Base-by-base conservation (phyloP, 75 land plant genomes). In the Pinus albicaulis region DNA sequence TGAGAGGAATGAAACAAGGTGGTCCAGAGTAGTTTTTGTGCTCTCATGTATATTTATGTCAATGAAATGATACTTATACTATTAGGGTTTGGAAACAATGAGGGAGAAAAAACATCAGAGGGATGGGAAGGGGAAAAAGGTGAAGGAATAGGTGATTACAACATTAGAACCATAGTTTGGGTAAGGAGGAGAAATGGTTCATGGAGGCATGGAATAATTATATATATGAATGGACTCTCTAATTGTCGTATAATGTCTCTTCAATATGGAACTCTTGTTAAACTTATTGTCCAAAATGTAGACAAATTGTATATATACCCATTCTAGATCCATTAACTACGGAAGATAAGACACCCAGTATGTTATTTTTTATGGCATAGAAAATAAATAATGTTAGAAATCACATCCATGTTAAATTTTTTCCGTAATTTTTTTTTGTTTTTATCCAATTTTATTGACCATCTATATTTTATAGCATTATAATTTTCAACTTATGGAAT, bases 191-290 rank as follows among this genome's bases (percentile, higher is more conserved):
- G 98, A 76, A 94, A 94, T 64, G 98, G 98, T 25, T 94, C 98
- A 5, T 92, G 95, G 98, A 92, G 98, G 98, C 98, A 92, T 4
- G 95, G 98, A 23, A 84, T 90, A 82, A 92, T 94, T 25, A 77
- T 94, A 23, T 89, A 86, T 19, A 73, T 82, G 2, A 87, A 88
- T 12, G 98, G 92, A 77, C 86, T 94, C 3, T 74, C 90, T 2
- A 81, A 77, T 1, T 85, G 92, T 23, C 89, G 88, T 79, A 72
- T 94, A 53, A 87, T 90, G 84, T 92, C 98, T 8, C 98, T 95
- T 34, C 79, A 95, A 59, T 84, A 92, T 20, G 98, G 98, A 19
- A 94, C 98, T 28, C 98, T 95, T 22, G 98, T 94, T 60, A 94
- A 94, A 84, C 95, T 94, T 26, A 90, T 94, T 57, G 98, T 95